Evolutionary conservation across 805 yeast genomes (phyloP), one percentile per base, ranked within the genome.

Genomic region (Kregervanrija fluxuum): DNA sequence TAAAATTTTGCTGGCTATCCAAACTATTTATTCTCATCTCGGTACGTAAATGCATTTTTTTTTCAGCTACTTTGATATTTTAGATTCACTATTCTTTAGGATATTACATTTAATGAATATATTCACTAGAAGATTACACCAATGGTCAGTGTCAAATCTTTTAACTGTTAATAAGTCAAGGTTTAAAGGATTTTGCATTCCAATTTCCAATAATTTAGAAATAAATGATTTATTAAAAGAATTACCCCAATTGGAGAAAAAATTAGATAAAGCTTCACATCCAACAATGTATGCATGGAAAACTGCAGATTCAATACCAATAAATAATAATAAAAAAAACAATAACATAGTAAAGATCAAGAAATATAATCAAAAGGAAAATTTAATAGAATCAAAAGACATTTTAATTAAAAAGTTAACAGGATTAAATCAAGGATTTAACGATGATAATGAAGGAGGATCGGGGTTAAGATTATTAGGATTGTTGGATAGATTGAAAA

Each of bases 241-340:
- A 30, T 64, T 85, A 11, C 49, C 72, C 8, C 42, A 46, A 1
- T 55, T 65, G 5, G 75, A 80, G 52, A 79, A 79, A 52, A 55
- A 66, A 3, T 59, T 82, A 0, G 55, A 60, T 1, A 77, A 74
- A 50, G 85, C 95, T 0, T 67, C 82, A 5, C 95, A 86, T 60
- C 85, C 82, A 5, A 73, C 75, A 42, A 86, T 86, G 70, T 69
- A 73, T 40, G 95, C 95, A 0, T 85, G 88, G 87, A 70, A 85
- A 58, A 71, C 77, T 0, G 77, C 72, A 2, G 49, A 50, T 32
- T 42, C 52, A 43, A 49, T 30, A 38, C 39, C 1, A 38, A 37
- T 11, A n/a, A 30, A 13, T n/a, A 22, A 33, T 14, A 5, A 17
- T 22, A 28, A 15, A 41, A 35, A 35, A 22, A 22, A 22, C 8